Evolutionary conservation across 2,329 filamentous ascomycete genomes (phyloP).

Genomic region (Leptosphaerulina australis): DNA sequence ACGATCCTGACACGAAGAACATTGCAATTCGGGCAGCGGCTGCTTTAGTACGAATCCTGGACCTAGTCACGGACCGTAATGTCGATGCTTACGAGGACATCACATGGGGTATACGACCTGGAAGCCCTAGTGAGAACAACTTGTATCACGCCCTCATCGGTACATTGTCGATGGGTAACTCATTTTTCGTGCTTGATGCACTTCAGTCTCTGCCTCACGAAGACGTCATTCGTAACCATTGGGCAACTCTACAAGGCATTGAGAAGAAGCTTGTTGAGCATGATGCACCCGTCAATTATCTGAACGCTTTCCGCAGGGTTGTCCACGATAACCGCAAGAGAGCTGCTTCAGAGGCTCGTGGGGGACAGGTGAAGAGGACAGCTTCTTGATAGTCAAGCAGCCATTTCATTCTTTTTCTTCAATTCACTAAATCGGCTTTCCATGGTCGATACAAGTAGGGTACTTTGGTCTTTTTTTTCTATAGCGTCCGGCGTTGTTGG

Average conservation of each 20-base stretch:
- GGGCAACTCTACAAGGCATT: constrained; percentile 36
- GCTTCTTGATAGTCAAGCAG: constrained; percentile 11
- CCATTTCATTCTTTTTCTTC: neutral
- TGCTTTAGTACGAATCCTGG: constrained; percentile 42
- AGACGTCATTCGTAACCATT: constrained; percentile 40
- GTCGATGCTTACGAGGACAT: constrained; percentile 40
- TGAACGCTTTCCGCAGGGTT: constrained; percentile 35
- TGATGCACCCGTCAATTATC: constrained; percentile 32
- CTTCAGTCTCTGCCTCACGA: constrained; percentile 39
- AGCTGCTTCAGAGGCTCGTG: constrained; percentile 36
- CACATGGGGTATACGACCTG: constrained; percentile 37
- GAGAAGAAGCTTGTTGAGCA: constrained; percentile 33
- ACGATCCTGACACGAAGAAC: constrained; percentile 28
- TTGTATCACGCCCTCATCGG: constrained; percentile 43
- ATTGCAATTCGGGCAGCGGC: constrained; percentile 37
- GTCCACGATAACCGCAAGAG: constrained; percentile 44
- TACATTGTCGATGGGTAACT: constrained; percentile 16
- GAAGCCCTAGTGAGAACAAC: constrained; percentile 38
- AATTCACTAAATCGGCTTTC: neutral
- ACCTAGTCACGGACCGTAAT: constrained; percentile 42
- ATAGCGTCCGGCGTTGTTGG: constrained; percentile 24
- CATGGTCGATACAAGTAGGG: constrained; percentile 5
- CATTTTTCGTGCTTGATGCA: constrained; percentile 40
- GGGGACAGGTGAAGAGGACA: constrained; percentile 39
- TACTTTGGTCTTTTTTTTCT: constrained; percentile 6